A percentile compares a stretch with the other conserved stretches of the same genome.
Conservation (phyloP, 768 basidiomycete species). For the Naganishia kalamii region DNA sequence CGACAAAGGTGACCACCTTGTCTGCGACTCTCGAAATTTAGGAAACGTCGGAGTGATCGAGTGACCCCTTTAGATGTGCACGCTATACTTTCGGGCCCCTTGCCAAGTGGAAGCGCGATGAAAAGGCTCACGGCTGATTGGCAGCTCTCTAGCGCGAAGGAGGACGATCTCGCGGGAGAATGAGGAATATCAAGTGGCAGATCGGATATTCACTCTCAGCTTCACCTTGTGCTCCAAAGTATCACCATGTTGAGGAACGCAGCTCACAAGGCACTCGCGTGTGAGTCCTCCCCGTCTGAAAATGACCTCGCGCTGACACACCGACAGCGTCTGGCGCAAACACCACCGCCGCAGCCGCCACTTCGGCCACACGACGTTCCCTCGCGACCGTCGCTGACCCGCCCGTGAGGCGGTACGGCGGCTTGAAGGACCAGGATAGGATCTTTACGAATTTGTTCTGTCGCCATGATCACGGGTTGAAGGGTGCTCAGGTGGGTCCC, state of each 20-base stretch:
- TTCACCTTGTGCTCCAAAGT: background rate
- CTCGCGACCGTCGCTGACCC: conserved; percentile 50
- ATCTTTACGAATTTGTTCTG: conserved; percentile 82
- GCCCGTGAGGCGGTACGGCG: conserved; percentile 87
- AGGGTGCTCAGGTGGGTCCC: conserved; percentile 72
- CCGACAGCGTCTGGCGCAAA: background rate
- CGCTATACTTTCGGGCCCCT: background rate
- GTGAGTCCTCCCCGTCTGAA: background rate
- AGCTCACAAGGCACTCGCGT: conserved; percentile 9
- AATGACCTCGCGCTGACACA: background rate
- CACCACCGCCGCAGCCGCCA: conserved; percentile 11
- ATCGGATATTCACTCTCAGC: background rate
- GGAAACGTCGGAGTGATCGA: background rate
- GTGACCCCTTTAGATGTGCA: background rate
- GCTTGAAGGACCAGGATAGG: conserved; percentile 66
- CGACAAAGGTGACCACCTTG: background rate
- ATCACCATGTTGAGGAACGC: conserved; percentile 18
- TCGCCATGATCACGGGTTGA: conserved; percentile 82
- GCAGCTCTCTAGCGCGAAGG: background rate
- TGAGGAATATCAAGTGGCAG: background rate
- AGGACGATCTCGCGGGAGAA: conserved; percentile 11
- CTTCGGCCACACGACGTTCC: conserved; percentile 26
- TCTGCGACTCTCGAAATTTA: background rate
- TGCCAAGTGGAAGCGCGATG: background rate
- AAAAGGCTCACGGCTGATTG: conserved; percentile 15